phyloP scores from a whole-genome alignment of 1,284 basidiomycete species.

The Schizophyllum amplum region DNA sequence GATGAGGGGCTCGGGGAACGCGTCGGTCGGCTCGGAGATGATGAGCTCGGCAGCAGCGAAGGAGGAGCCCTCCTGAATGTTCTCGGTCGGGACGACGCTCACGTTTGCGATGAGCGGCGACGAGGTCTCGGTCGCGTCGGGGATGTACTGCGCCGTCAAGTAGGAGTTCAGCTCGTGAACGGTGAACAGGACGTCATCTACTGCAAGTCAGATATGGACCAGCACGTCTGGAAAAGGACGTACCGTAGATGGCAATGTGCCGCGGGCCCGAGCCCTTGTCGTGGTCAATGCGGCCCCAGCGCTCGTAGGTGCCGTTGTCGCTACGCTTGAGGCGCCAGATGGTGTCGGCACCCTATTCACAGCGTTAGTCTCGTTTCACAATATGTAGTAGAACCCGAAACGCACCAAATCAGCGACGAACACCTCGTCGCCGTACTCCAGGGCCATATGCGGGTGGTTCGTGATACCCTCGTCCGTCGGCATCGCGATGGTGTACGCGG shows the following conservation, averaged over 20 bases:
- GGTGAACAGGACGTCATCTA: constrained; percentile 39
- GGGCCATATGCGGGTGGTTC: constrained; percentile 53
- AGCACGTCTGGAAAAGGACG: constrained; percentile 1
- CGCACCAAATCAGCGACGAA: constrained; percentile 49
- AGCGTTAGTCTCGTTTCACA: too few species aligned
- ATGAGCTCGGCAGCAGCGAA: constrained; percentile 51
- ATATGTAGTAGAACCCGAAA: constrained; percentile 10
- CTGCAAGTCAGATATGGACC: too few species aligned
- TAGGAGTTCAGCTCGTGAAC: constrained; percentile 44
- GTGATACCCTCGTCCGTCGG: constrained; percentile 28
- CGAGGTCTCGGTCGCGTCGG: constrained; percentile 31
- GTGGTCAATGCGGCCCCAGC: constrained; percentile 50
- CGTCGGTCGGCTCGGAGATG: constrained; percentile 34
- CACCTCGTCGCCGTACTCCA: constrained; percentile 40
- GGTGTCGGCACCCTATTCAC: constrained; percentile 43
- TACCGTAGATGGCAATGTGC: constrained; percentile 40
- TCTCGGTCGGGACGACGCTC: constrained; percentile 40
- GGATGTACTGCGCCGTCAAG: constrained; percentile 41
- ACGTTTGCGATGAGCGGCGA: constrained; percentile 40
- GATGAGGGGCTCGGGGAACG: constrained; percentile 43
- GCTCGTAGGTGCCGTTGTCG: constrained; percentile 34
- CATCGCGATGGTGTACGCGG: constrained; percentile 34
- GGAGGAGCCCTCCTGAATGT: constrained; percentile 24
- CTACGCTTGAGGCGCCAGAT: constrained; percentile 48
- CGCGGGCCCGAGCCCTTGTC: constrained; percentile 51